Evolutionary conservation across 148 eudicot genomes (phyloP).

Genomic region (Nyssa sinensis): DNA sequence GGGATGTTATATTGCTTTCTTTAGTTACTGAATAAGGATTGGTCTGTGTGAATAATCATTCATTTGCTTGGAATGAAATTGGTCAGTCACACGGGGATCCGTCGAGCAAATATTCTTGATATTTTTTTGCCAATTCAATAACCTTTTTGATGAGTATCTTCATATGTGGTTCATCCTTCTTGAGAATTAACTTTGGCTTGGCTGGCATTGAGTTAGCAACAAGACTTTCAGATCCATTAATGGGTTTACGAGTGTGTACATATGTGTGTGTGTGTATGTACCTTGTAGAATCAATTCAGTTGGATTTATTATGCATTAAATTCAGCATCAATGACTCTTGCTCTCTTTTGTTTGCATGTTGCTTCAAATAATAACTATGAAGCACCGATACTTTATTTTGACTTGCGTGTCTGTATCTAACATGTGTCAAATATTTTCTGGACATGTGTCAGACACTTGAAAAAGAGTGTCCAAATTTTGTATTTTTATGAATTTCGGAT

Average conservation of each 20-base stretch:
- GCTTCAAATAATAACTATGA: no score
- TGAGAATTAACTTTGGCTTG: background rate
- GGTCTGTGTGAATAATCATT: background rate
- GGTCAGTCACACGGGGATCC: no score
- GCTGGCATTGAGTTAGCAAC: background rate
- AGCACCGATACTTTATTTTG: no score
- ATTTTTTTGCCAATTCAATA: background rate
- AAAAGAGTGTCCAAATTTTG: no score
- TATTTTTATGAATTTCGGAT: no score
- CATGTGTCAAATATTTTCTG: no score
- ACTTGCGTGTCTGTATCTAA: no score
- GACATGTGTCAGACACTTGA: no score
- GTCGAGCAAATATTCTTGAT: no score
- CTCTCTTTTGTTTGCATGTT: no score
- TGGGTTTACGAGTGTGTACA: background rate
- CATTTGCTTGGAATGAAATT: background rate
- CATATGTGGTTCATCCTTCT: background rate
- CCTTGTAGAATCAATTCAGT: background rate
- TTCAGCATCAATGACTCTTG: no score
- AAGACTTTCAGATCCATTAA: background rate
- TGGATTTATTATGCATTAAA: background rate
- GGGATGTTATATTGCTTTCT: background rate
- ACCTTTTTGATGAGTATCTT: background rate
- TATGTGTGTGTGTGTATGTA: no score
- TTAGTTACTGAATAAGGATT: background rate